Percentiles rank a stretch among this genome's conserved stretches.
These are phyloP conservation scores for Penicillium glabrum DNA, from an alignment of 2,329 filamentous ascomycete genomes.

Conservation along the genomic window DNA sequence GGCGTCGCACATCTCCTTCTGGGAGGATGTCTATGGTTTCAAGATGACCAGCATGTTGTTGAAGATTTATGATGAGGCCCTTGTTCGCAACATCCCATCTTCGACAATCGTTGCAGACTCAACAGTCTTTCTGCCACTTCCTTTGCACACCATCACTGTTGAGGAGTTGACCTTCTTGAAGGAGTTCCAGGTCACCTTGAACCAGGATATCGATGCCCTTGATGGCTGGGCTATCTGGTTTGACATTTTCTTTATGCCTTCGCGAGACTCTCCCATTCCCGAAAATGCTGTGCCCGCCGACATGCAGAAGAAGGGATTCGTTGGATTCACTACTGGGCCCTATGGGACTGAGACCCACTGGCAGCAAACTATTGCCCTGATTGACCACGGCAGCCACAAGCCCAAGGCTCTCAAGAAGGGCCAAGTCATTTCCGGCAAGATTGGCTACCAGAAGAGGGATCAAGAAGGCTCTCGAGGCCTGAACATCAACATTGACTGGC, in stretches of 20 bases:
- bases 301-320: constrained; percentile 62
- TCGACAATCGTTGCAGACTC: constrained; percentile 56
- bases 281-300: constrained; percentile 58
- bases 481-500: constrained; percentile 65
- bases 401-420: constrained; percentile 52
- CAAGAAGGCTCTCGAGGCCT: constrained; percentile 69
- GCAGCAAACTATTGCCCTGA: constrained; percentile 77
- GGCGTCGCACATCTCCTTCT: constrained; percentile 76
- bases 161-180: constrained; percentile 75
- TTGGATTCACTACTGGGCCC: constrained; percentile 89
- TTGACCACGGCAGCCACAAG: constrained; percentile 57
- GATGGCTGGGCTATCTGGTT: constrained; percentile 93
- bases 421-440: constrained; percentile 62
- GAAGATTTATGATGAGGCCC: constrained; percentile 77
- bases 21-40: constrained; percentile 92
- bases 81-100: constrained; percentile 68
- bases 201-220: constrained; percentile 64
- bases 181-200: constrained; percentile 63
- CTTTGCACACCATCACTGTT: constrained; percentile 70
- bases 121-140: constrained; percentile 70
- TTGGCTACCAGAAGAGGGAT: constrained; percentile 68
- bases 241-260: constrained; percentile 83
- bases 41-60: constrained; percentile 89
- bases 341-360: constrained; percentile 78
- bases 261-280: constrained; percentile 49